A percentile compares a stretch with the other conserved stretches of the same genome.
Evolutionary conservation across 345 rosid genomes (phyloP).

Genomic region (Gossypium ekmanianum): DNA sequence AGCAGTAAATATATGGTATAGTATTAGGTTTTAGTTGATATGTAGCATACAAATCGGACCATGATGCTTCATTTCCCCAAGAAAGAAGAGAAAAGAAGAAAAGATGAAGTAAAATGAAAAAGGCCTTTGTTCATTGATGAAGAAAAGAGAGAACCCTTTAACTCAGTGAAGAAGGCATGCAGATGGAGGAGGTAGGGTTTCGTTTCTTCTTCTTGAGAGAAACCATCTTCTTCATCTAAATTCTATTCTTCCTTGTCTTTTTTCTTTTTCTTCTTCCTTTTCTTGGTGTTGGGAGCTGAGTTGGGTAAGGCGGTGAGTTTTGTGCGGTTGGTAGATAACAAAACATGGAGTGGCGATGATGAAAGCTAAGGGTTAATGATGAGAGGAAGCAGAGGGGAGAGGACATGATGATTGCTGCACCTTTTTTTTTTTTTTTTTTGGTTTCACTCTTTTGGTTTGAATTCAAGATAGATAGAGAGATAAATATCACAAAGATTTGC

Average conservation of each 20-base stretch:
- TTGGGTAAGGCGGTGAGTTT: slow-evolving; percentile 14
- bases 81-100: slow-evolving; percentile 25
- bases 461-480: slow-evolving; percentile 19
- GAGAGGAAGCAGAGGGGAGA: slow-evolving; percentile 33
- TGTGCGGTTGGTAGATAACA: slow-evolving; percentile 31
- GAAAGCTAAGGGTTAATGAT: slow-evolving; percentile 41
- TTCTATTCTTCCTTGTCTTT: slow-evolving; percentile 3
- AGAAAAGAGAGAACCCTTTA: slow-evolving; percentile 19
- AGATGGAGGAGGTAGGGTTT: slow-evolving; percentile 28
- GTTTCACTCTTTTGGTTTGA: not conserved
- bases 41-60: slow-evolving; percentile 49
- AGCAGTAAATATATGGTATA: not conserved
- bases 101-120: slow-evolving; percentile 17
- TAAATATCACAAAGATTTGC: slow-evolving; percentile 26
- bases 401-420: slow-evolving; percentile 49
- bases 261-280: slow-evolving; percentile 17
- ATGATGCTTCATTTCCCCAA: slow-evolving; percentile 60
- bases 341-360: slow-evolving; percentile 28
- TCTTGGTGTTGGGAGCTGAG: not conserved
- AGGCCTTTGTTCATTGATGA: slow-evolving; percentile 7
- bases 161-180: slow-evolving; percentile 4
- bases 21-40: slow-evolving; percentile 8
- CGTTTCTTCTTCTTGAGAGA: slow-evolving; percentile 42
- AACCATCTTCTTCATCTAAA: slow-evolving; percentile 25
- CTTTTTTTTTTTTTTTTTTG: not conserved